phyloP scores from a whole-genome alignment of 1,139 yeast genomes.

The Fermentozyma sake region DNA sequence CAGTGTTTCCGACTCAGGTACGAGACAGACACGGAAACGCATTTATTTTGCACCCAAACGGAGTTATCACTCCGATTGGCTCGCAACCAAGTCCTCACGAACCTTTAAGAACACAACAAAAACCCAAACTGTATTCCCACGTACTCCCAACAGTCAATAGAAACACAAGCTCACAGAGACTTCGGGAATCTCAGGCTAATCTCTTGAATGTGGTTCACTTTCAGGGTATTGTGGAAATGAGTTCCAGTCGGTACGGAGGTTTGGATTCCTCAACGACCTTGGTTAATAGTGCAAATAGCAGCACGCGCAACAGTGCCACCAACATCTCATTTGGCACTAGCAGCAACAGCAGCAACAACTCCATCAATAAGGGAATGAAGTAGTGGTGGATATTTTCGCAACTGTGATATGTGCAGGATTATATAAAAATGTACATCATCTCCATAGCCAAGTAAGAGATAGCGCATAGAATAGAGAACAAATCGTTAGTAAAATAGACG shows the following conservation, averaged over 20 bases:
- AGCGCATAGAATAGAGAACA: too few species aligned
- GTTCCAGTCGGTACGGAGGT: constrained; percentile 25
- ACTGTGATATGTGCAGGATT: too few species aligned
- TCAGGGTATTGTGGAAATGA: constrained; percentile 14
- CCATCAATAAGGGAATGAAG: too few species aligned
- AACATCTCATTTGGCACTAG: constrained; percentile 4
- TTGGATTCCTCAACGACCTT: constrained; percentile 20
- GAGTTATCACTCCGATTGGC: constrained; percentile 9
- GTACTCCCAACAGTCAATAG: too few species aligned
- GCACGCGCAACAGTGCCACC: constrained; percentile 7
- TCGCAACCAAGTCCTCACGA: constrained; percentile 5
- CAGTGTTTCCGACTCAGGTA: constrained; percentile 3
- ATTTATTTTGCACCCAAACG: constrained; percentile 11
- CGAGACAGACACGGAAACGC: constrained; percentile 5
- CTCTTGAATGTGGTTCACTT: constrained; percentile 21
- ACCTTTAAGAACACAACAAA: not conserved
- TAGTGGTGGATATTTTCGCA: too few species aligned
- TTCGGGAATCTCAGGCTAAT: constrained; percentile 20
- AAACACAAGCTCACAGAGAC: too few species aligned
- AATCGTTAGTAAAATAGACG: too few species aligned
- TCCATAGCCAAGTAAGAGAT: too few species aligned
- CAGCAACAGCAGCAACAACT: not conserved
- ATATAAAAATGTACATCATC: too few species aligned
- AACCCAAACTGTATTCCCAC: too few species aligned
- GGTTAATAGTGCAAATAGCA: constrained; percentile 18